Conservation (phyloP, 2,329 filamentous ascomycete genomes). For the Fusarium tjaetaba region DNA sequence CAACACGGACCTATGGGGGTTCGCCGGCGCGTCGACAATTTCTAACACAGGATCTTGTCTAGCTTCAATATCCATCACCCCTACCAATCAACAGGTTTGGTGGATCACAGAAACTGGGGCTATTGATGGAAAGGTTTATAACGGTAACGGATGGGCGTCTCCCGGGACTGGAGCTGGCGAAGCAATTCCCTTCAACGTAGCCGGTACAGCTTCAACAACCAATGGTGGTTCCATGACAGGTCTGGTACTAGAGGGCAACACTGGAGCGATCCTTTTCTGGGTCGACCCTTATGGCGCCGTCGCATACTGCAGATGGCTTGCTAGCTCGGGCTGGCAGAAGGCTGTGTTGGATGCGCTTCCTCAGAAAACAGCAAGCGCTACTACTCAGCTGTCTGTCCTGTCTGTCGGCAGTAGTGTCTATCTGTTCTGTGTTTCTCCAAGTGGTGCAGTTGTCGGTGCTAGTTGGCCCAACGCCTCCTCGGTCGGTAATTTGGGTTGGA, state of each 20-base stretch:
- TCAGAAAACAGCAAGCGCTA: neutral
- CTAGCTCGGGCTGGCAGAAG: neutral
- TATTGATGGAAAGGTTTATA: neutral
- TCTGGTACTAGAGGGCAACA: neutral
- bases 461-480: neutral
- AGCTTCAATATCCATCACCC: neutral
- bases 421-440: neutral
- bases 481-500: accelerated
- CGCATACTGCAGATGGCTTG: neutral
- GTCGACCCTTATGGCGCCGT: neutral
- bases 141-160: neutral
- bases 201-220: neutral
- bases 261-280: neutral
- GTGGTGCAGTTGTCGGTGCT: neutral
- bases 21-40: neutral
- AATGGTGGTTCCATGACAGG: neutral
- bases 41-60: neutral
- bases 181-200: neutral
- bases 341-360: neutral
- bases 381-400: neutral
- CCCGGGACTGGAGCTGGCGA: neutral
- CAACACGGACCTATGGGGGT: no score
- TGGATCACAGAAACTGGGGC: neutral
- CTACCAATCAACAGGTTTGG: neutral
- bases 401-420: no score